phyloP scores from a whole-genome alignment of 345 rosid genomes.

The Pistacia atlantica region DNA sequence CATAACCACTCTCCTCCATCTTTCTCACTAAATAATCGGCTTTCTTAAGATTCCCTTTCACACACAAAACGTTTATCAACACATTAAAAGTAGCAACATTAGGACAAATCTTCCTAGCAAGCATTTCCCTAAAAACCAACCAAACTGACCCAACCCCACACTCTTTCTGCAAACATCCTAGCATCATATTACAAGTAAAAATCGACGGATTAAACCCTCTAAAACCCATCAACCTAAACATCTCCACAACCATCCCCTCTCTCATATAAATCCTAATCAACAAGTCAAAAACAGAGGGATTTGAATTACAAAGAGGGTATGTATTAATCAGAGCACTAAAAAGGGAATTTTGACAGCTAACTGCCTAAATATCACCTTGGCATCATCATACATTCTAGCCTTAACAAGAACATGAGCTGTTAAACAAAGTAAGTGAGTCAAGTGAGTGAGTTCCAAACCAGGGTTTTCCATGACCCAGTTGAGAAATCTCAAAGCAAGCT shows the following conservation, averaged over 20 bases:
- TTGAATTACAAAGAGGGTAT: constrained; percentile 79
- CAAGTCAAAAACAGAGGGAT: constrained; percentile 84
- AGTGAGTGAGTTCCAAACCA: constrained; percentile 63
- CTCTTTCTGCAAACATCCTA: constrained; percentile 58
- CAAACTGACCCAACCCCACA: constrained; percentile 54
- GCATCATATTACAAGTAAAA: constrained; percentile 64
- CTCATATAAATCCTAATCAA: constrained; percentile 69
- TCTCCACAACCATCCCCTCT: constrained; percentile 60
- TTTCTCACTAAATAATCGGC: constrained; percentile 67
- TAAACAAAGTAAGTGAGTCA: constrained; percentile 57
- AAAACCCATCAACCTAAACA: constrained; percentile 61
- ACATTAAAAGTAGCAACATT: constrained; percentile 84
- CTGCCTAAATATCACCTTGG: constrained; percentile 60
- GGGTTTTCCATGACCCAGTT: constrained; percentile 69
- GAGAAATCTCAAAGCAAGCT: constrained; percentile 80
- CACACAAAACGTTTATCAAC: constrained; percentile 67
- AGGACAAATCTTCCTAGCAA: constrained; percentile 68
- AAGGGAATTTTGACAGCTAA: constrained; percentile 53
- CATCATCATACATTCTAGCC: constrained; percentile 80
- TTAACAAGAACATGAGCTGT: constrained; percentile 72
- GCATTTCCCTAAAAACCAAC: constrained; percentile 73
- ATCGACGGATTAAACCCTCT: constrained; percentile 73
- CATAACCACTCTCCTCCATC: constrained; percentile 82
- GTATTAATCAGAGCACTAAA: constrained; percentile 73
- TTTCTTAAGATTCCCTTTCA: constrained; percentile 67